A percentile compares a stretch with the other conserved stretches of the same genome.
These are phyloP conservation scores for Globisporangium carolinianum DNA, from an alignment of 352 stramenopile species.

Conservation along the genomic window DNA sequence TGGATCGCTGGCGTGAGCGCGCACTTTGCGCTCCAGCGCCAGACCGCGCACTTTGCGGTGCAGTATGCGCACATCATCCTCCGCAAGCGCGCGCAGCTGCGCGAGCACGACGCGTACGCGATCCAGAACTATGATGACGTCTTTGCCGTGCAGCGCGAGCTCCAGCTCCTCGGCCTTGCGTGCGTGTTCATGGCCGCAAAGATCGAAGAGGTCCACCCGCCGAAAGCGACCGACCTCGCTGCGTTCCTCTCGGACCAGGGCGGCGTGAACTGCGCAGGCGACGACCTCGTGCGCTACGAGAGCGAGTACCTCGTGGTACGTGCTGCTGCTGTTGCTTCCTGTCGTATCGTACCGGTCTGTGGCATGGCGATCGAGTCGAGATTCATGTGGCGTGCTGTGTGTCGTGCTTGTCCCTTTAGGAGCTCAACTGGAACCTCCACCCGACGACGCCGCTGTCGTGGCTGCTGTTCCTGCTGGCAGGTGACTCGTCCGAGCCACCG, in stretches of 20 bases:
- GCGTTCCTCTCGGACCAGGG: conserved; percentile 49
- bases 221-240: conserved; percentile 64
- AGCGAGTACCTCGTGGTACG: conserved; percentile 55
- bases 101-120: conserved; percentile 28
- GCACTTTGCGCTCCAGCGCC: conserved; percentile 73
- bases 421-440: conserved; percentile 80
- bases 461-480: conserved; percentile 71
- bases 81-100: conserved; percentile 34
- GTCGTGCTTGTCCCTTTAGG: conserved; percentile 23
- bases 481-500: conserved; percentile 55
- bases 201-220: conserved; percentile 78
- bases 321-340: conserved; percentile 1
- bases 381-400: neutral
- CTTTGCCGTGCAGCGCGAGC: conserved; percentile 43
- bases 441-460: conserved; percentile 67
- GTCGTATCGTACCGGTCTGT: neutral
- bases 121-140: conserved; percentile 41
- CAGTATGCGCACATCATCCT: conserved; percentile 76
- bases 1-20: conserved; percentile 58
- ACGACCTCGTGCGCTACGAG: conserved; percentile 59
- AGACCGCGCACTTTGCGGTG: conserved; percentile 69
- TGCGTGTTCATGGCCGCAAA: conserved; percentile 83
- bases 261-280: conserved; percentile 25
- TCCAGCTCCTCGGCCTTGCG: conserved; percentile 46
- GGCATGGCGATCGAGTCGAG: neutral